Evolutionary conservation across 1,284 basidiomycete species (phyloP).

Genomic region (Austroboletus novae-zelandiae): DNA sequence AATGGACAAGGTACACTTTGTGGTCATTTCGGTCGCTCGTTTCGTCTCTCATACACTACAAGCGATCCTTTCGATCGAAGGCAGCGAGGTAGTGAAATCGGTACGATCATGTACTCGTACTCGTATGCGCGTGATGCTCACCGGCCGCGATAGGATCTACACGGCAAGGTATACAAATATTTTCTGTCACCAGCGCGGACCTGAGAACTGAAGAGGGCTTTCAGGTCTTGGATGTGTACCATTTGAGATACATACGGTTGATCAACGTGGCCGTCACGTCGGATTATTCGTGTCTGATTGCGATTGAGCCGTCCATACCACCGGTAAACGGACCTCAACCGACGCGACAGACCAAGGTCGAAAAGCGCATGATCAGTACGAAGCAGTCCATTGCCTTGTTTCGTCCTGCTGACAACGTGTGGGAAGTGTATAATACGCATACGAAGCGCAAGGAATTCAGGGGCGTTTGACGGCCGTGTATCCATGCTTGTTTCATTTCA

Average conservation of each 20-base stretch:
- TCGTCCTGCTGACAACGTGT: conserved; percentile 1
- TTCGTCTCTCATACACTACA: too few species aligned
- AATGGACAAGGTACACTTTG: too few species aligned
- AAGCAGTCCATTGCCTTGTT: conserved; percentile 12
- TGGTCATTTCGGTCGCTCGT: too few species aligned
- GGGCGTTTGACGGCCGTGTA: conserved; percentile 37
- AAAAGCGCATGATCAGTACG: conserved; percentile 72
- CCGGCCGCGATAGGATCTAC: too few species aligned
- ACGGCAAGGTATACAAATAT: too few species aligned
- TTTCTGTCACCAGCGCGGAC: not conserved
- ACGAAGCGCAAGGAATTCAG: conserved; percentile 65
- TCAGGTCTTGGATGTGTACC: too few species aligned
- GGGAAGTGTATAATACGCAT: conserved; percentile 67
- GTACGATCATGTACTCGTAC: too few species aligned
- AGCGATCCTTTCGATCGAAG: too few species aligned
- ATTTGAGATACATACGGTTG: conserved; percentile 65
- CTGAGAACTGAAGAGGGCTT: not conserved
- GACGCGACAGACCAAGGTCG: conserved; percentile 61
- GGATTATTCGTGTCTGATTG: conserved; percentile 61
- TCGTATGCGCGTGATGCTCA: too few species aligned
- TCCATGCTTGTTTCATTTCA: not conserved
- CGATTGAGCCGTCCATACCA: conserved; percentile 63
- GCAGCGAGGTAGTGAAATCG: too few species aligned
- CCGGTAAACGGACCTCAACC: conserved; percentile 63
- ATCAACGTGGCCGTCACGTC: conserved; percentile 76